Evolutionary conservation across 1,284 basidiomycete species (phyloP), one percentile per base, ranked within the genome.

Genomic region (Calocybe gambosa): DNA sequence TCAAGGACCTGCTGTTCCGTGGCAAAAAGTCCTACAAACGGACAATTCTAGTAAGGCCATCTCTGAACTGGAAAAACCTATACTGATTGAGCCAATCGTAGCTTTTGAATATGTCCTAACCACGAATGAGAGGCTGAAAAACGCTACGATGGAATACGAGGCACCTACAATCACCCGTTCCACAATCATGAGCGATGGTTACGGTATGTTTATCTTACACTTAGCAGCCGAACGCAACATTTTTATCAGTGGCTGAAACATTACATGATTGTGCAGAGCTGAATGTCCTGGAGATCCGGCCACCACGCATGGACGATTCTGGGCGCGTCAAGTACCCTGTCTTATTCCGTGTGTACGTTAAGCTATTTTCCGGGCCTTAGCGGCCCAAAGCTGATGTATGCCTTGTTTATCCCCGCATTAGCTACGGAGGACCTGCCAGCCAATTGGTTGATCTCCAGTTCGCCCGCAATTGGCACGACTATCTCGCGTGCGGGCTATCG

Each of bases 301-400:
- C 95, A 13, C 90, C 92, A 4, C 77, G 80, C 52, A 89, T 98
- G 79, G 95, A 99, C 59, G 82, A 89, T 54, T 85, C 88, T 7
- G 95, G 95, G 4, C 80, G 89, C 28, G 93, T 87, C 12, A 91
- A 92, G 60, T 98, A 99, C 61, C 90, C 95, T 0, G 91, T 98
- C 9, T 70, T 96, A 9, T 92, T 96, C 71, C 71, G 78, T 45
- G 87, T 95, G 77, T 92, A 64, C 57, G 80, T 71, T 29, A 26
- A 20, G 33, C 23, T 41, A 20, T 45, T 40, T 7, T 16, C n/a
- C n/a, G 31, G 31, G 4, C 15, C n/a, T 34, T 34, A 8, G 31
- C 31, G 31, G 29, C 13, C 31, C n/a, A 15, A 34, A 34, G 31
- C 15, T 34, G 15, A 38, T 13, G 12, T 4, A 38, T 21, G 4